Evolutionary conservation across 1,284 basidiomycete species (phyloP), one percentile per base, ranked within the genome.

Genomic region (Tausonia pullulans): DNA sequence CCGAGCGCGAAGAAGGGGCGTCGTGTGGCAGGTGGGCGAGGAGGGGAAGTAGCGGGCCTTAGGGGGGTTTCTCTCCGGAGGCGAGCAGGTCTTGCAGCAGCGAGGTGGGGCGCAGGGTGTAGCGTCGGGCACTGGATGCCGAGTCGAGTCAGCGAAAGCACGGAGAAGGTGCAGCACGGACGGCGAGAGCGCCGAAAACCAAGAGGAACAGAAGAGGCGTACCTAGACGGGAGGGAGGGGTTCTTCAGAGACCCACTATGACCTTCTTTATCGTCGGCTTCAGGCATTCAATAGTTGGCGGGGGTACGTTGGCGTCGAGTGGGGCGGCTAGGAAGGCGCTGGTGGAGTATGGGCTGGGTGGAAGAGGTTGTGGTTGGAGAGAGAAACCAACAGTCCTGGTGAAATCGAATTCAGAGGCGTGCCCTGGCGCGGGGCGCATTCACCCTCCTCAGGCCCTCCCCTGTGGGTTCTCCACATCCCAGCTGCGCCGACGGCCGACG

Each of bases 61-160:
- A 65, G 48, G 60, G 60, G n/a, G 64, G 64, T 52, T 65, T 58
- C 41, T 65, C 60, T 50, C 64, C 64, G 9, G 64, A 65, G 50
- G 44, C 59, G 60, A 61, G 54, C 16, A 65, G 54, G 64, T 60
- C 64, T 57, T 60, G 58, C 5, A 61, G 41, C n/a, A 58, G 60
- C 10, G 60, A 51, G 14, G 53, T 56, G 10, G 60, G 55, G 45
- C 52, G 63, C 45, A 41, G 49, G 39, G 52, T 43, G 56, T n/a
- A 41, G 40, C 46, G 43, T 39, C 10, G 41, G 55, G 40, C 14
- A 50, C 46, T 57, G 16, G 27, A 27, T 39, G 39, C 2, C 4
- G 50, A 40, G 16, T 27, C 48, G 27, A 5, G 46, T 13, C 14
- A 43, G 11, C 9, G n/a, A 49, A 46, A 45, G 40, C 40, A 53